A percentile compares a stretch with the other conserved stretches of the same genome.
phyloP scores from a whole-genome alignment of 129 eudicot species.

The Pulicaria dysenterica region DNA sequence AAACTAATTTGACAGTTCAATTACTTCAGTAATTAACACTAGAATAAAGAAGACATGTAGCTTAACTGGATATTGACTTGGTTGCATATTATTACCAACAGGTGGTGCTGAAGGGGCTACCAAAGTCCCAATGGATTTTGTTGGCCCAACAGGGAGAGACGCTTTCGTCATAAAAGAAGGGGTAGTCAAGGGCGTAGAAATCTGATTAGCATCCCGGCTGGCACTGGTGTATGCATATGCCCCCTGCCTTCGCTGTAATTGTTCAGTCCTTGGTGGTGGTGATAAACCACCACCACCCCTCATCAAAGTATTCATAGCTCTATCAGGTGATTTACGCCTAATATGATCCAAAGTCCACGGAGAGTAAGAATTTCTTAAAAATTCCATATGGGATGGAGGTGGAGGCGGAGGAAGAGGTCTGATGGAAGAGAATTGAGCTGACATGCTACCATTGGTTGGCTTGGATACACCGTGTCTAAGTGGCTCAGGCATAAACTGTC shows the following conservation, averaged over 20 bases:
- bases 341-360: slow-evolving; percentile 72
- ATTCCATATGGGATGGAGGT: slow-evolving; percentile 40
- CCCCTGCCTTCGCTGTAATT: slow-evolving; percentile 52
- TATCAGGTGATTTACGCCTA: slow-evolving; percentile 77
- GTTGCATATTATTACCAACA: slow-evolving; percentile 41
- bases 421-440: slow-evolving; percentile 41
- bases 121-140: slow-evolving; percentile 40
- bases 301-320: slow-evolving; percentile 36
- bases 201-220: slow-evolving; percentile 51
- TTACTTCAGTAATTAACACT: background rate
- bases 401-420: slow-evolving; percentile 41
- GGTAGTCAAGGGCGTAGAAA: slow-evolving; percentile 51
- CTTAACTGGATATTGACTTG: slow-evolving; percentile 61
- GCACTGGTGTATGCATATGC: slow-evolving; percentile 56
- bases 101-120: slow-evolving; percentile 49
- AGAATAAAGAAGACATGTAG: slow-evolving; percentile 22
- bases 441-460: slow-evolving; percentile 32
- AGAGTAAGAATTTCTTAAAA: slow-evolving; percentile 50
- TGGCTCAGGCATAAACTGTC: slow-evolving; percentile 41
- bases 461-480: slow-evolving; percentile 43
- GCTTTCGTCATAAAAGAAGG: slow-evolving; percentile 51
- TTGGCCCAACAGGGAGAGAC: slow-evolving; percentile 51
- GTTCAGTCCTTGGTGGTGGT: slow-evolving; percentile 60
- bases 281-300: slow-evolving; percentile 35
- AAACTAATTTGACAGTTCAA: slow-evolving; percentile 13